These are phyloP conservation scores for Spathaspora hagerdaliae DNA, from an alignment of 805 yeast genomes.

Conservation along the genomic window DNA sequence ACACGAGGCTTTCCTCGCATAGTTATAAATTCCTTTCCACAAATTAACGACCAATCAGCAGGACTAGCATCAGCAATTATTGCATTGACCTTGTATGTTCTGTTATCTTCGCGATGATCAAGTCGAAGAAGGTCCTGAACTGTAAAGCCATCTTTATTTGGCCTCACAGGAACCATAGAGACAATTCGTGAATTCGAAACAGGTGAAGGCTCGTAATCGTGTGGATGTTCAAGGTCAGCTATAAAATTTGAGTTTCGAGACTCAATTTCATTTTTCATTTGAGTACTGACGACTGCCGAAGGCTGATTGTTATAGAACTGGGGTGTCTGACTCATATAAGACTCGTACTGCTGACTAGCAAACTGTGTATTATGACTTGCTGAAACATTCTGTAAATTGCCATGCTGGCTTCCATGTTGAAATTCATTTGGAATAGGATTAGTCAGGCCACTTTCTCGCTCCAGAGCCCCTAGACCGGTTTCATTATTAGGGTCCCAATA, in stretches of 20 bases:
- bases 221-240: background rate
- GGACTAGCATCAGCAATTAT: background rate
- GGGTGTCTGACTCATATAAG: too few relatives aligned
- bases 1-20: background rate
- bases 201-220: background rate
- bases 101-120: background rate
- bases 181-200: background rate
- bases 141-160: background rate
- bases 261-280: background rate
- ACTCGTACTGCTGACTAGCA: too few relatives aligned
- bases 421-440: too few relatives aligned
- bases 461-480: too few relatives aligned
- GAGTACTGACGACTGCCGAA: background rate
- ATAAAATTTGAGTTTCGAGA: background rate
- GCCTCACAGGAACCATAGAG: background rate
- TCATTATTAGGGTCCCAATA: too few relatives aligned
- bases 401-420: too few relatives aligned
- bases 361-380: too few relatives aligned
- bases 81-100: background rate
- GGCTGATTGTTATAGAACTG: too few relatives aligned
- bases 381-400: too few relatives aligned
- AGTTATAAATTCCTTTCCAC: background rate
- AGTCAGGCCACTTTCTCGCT: too few relatives aligned
- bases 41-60: slow-evolving; percentile 2
- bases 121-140: background rate